Percentiles rank a stretch among this genome's conserved stretches.
Conservation (phyloP, 2,329 filamentous ascomycete genomes). For the Xylaria sp. region DNA sequence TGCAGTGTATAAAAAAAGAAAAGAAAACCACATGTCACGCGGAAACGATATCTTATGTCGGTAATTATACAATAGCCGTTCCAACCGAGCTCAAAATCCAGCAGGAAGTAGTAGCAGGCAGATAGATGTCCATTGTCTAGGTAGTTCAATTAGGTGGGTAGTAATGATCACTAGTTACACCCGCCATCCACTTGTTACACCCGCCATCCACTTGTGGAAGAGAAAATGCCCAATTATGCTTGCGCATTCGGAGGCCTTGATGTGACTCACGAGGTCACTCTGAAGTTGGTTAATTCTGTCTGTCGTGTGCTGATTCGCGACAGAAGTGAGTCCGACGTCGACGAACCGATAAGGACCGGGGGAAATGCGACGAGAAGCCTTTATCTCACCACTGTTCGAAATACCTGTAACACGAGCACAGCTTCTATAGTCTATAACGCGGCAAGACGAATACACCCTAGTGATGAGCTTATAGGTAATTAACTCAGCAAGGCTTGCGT, state of each 20-base stretch:
- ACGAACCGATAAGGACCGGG: background rate
- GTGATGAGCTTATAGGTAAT: background rate
- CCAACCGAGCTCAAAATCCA: conserved; percentile 1
- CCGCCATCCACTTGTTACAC: background rate
- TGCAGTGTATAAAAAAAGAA: background rate
- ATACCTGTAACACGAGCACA: too few relatives aligned
- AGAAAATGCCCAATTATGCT: conserved; percentile 2
- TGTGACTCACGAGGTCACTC: background rate
- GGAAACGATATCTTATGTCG: background rate
- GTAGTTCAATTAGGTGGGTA: conserved; percentile 1
- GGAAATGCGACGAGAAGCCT: background rate
- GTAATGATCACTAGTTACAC: conserved; percentile 1
- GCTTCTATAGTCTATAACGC: too few relatives aligned
- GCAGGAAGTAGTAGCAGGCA: background rate
- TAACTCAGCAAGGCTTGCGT: background rate
- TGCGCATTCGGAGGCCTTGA: background rate
- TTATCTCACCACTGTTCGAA: background rate
- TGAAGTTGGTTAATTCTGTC: background rate
- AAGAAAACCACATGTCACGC: background rate
- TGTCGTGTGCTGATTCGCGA: background rate
- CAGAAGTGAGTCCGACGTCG: background rate
- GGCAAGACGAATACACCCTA: background rate
- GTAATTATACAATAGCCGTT: conserved; percentile 23
- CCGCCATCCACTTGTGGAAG: background rate
- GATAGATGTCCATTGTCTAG: background rate